Conservation (phyloP, 2,329 filamentous ascomycete species). For the Apiospora rasikravindrae region DNA sequence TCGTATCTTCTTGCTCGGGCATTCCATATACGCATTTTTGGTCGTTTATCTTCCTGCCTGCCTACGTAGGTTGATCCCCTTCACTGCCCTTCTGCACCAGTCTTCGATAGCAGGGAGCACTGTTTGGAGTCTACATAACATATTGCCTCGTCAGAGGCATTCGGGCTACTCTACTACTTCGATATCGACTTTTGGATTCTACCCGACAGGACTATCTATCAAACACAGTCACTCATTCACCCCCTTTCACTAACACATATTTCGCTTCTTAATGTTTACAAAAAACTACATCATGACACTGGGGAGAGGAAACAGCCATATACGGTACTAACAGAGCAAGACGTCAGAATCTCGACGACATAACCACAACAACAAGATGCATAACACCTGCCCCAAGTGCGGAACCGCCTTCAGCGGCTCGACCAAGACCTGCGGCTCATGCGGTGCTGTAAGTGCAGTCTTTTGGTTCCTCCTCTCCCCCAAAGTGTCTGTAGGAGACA, state of each 20-base stretch:
- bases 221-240: not conserved
- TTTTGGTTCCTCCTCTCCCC: too few species aligned
- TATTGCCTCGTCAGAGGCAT: too few species aligned
- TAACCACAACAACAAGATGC: conserved; percentile 20
- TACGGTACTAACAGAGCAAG: not conserved
- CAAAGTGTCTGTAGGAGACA: conserved; percentile 10
- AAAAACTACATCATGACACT: not conserved
- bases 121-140: too few species aligned
- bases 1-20: not conserved
- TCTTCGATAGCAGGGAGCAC: too few species aligned
- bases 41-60: not conserved
- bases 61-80: not conserved
- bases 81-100: too few species aligned
- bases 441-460: conserved; percentile 54
- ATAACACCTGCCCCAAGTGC: conserved; percentile 60
- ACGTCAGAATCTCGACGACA: not conserved
- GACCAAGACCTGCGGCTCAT: conserved; percentile 59
- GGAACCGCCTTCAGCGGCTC: conserved; percentile 49
- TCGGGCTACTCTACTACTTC: too few species aligned
- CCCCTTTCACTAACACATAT: not conserved
- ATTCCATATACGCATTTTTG: too few species aligned
- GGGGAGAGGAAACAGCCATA: not conserved
- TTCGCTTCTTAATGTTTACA: not conserved
- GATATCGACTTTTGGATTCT: too few species aligned
- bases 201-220: too few species aligned